Base-by-base conservation (phyloP, 2,329 filamentous ascomycete species). In the Pyricularia pennisetigena region DNA sequence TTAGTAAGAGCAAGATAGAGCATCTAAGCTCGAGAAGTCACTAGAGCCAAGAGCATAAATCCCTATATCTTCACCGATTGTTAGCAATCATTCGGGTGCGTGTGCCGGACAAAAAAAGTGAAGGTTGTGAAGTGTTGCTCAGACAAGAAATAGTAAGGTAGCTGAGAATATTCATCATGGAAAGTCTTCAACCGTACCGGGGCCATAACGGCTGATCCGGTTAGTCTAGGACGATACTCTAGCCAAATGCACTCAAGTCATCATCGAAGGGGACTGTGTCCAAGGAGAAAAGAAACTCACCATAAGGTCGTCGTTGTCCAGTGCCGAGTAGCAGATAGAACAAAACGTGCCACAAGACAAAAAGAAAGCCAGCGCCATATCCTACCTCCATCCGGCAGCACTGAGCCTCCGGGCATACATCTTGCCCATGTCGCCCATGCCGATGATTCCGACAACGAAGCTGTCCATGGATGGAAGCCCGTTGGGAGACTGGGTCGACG, bases 191-290 rank as follows among this genome's bases (percentile, higher is more conserved):
- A 79, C 82, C 78, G 73, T 77, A 76, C 81, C 81, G 81, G 82
- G 80, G 84, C 90, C 92, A 94, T 86, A 90, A 97, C 88, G 91
- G 90, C 83, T 80, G 82, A 80, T 83, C 83, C 82, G 82, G 80
- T 80, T 75, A 79, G 77, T 82, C 81, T 82, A 84, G 82, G 80
- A 83, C 88, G 88, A 93, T 97, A 86, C 94, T 98, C 94, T 93
- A 98, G 94, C 94, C 94, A 98, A 98, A 98, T 98, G 94, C 94
- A 94, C 94, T 98, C 94, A 94, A 93, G 94, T 98, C 94, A 98
- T 98, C 94, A 96, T 93, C 78, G 78, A 65, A 54, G 49, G 16
- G 67, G 30, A 64, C 24, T 24, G 66, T 59, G 66, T 32, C 10
- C 1, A 63, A 67, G 29, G 29, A 59, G 35, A n/a, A 29, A 20